Evolutionary conservation across 331 rosid species (phyloP), one percentile per base, ranked within the genome.

Genomic region (Cydonia oblonga): DNA sequence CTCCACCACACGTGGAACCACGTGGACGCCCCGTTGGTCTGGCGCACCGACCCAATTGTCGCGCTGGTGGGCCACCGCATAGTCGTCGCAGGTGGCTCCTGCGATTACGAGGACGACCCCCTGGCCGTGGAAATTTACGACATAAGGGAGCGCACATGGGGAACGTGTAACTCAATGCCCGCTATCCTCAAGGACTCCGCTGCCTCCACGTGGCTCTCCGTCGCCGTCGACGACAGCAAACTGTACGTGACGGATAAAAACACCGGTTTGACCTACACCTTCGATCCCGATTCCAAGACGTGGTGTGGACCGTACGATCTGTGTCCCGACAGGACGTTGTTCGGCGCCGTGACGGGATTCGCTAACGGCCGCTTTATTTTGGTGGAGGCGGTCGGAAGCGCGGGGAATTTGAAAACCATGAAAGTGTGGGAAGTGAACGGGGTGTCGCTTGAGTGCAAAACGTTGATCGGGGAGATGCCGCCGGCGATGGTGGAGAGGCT

Each of bases 241-340:
- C 57, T 92, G 87, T 80, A 54, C 73, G 76, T 88, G 81, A 78
- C 84, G 71, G 90, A 88, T 75, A 87, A 86, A 40, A 61, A 30
- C 42, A 84, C 93, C 46, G 87, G 87, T 6, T 10, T 68, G 16
- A 85, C 85, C 2, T 86, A 74, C 85, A 70, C 83, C 0, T 92
- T 90, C 30, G 71, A 88, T n/a, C 81, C 97, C 0, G 4, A 14
- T 0, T 22, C 62, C n/a, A 84, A 60, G 70, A 38, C 23, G 5
- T 92, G 98, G 97, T 32, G 64, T 2, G 98, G 93, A 1, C 89
- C 97, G 6, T 92, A 60, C 54, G 57, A 84, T 75, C 74, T 90
- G 24, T 66, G 81, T 12, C 83, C 87, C 1, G 78, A 71, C 5
- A 72, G 19, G 26, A 65, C 33, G 2, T 77, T 79, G 0, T 79